Conservation (phyloP, 2,329 filamentous ascomycete species). For the Phialocephala subalpina region DNA sequence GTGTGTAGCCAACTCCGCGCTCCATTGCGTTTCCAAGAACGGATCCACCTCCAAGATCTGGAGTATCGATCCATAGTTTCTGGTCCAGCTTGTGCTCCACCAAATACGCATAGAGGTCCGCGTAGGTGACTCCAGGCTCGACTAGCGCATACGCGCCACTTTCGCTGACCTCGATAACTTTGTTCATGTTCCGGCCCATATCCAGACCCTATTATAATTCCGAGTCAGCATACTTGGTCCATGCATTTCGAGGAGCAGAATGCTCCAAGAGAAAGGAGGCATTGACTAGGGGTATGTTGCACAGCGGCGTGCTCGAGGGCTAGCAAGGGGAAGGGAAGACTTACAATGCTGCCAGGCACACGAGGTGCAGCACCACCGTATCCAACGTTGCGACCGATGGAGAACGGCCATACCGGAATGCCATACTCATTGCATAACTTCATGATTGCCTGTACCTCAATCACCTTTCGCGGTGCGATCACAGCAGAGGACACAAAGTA, state of each 20-base stretch:
- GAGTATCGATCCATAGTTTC: conserved; percentile 52
- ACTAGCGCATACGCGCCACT: conserved; percentile 59
- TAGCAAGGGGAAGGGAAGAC: not conserved
- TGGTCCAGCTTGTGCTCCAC: conserved; percentile 49
- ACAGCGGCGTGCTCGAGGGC: not conserved
- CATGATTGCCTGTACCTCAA: conserved; percentile 47
- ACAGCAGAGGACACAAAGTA: conserved; percentile 18
- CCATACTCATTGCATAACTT: conserved; percentile 17
- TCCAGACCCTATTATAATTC: conserved; percentile 47
- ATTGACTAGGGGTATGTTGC: not conserved
- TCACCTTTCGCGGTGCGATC: conserved; percentile 36
- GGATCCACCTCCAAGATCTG: conserved; percentile 50
- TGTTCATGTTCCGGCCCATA: conserved; percentile 60
- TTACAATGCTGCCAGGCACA: conserved; percentile 56
- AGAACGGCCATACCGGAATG: conserved; percentile 17
- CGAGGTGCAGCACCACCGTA: conserved; percentile 62
- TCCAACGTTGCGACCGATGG: conserved; percentile 43
- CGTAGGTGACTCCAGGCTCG: conserved; percentile 63
- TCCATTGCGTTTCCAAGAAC: conserved; percentile 56
- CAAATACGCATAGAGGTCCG: conserved; percentile 59
- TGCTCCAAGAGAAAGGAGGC: not conserved
- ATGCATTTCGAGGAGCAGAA: not conserved
- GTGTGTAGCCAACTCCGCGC: conserved; percentile 55
- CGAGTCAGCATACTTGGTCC: not conserved
- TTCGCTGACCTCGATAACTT: conserved; percentile 58